Conservation (phyloP, 495 filamentous ascomycete genomes). For the Aspergillus steynii region DNA sequence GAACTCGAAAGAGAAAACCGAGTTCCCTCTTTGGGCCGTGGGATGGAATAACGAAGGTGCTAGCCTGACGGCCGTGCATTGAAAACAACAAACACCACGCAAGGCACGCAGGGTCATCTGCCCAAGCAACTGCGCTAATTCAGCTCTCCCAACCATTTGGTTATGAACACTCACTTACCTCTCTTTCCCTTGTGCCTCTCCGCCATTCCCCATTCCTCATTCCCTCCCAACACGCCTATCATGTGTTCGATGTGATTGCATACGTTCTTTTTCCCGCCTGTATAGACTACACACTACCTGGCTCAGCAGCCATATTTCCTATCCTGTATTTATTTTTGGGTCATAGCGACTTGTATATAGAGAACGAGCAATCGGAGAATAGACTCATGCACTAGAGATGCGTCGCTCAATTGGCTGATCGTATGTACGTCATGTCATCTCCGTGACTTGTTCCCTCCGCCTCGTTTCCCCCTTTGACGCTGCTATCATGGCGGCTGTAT, state of each 20-base stretch:
- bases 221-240: neutral
- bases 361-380: neutral
- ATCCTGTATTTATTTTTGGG: neutral
- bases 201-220: neutral
- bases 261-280: slow-evolving; percentile 7
- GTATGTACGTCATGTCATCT: no score
- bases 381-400: neutral
- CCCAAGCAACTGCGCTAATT: neutral
- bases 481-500: neutral
- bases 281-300: slow-evolving; percentile 11
- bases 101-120: neutral
- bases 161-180: neutral
- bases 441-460: no score
- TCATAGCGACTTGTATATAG: neutral
- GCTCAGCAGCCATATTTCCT: neutral
- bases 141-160: neutral
- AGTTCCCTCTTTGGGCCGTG: slow-evolving; percentile 44
- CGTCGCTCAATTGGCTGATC: no score
- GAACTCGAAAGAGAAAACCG: slow-evolving; percentile 26
- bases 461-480: no score
- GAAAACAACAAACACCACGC: slow-evolving; percentile 14
- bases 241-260: neutral
- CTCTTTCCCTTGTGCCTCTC: neutral
- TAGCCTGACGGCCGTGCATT: slow-evolving; percentile 41
- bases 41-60: slow-evolving; percentile 39